Percentiles rank a stretch among this genome's conserved stretches.
These are phyloP conservation scores for Sporisorium sorghi DNA, from an alignment of 1,284 basidiomycete genomes.

Conservation along the genomic window DNA sequence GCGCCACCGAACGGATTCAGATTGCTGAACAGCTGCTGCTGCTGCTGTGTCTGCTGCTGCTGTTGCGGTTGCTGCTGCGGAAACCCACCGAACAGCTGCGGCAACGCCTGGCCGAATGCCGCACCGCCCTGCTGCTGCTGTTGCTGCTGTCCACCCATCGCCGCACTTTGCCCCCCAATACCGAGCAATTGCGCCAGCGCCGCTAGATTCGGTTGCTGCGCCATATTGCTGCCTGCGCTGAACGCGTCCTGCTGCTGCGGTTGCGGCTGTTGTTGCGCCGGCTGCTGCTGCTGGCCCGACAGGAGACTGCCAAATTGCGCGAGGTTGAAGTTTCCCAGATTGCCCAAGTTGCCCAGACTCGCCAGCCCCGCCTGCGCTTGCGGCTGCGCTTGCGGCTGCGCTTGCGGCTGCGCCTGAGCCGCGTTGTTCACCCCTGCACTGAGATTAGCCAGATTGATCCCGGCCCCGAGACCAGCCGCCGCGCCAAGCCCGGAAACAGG, in stretches of 20 bases:
- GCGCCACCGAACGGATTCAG: slow-evolving; percentile 7
- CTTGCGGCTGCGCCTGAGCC: background rate
- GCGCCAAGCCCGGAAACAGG: slow-evolving; percentile 24
- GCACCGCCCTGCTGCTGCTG: slow-evolving; percentile 16
- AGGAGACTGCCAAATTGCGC: slow-evolving; percentile 5
- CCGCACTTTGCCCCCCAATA: slow-evolving; percentile 22
- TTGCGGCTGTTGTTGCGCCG: slow-evolving; percentile 9
- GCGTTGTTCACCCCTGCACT: background rate
- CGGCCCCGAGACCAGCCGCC: slow-evolving; percentile 6
- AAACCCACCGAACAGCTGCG: slow-evolving; percentile 19
- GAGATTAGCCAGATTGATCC: slow-evolving; percentile 2
- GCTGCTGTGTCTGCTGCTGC: slow-evolving; percentile 20
- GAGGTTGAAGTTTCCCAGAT: slow-evolving; percentile 23
- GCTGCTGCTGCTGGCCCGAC: slow-evolving; percentile 14
- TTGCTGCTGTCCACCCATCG: slow-evolving; percentile 10
- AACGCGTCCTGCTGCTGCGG: slow-evolving; percentile 12
- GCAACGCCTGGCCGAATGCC: slow-evolving; percentile 10
- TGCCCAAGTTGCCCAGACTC: slow-evolving; percentile 14
- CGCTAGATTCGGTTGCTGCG: slow-evolving; percentile 29
- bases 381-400: background rate
- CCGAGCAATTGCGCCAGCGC: slow-evolving; percentile 29
- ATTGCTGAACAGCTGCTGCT: slow-evolving; percentile 16
- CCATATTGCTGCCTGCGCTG: background rate
- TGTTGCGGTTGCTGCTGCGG: slow-evolving; percentile 10
- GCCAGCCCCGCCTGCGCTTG: background rate